A percentile compares a stretch with the other conserved stretches of the same genome.
Evolutionary conservation across 2,329 filamentous ascomycete genomes (phyloP).

Genomic region (Aplosporella prunicola): DNA sequence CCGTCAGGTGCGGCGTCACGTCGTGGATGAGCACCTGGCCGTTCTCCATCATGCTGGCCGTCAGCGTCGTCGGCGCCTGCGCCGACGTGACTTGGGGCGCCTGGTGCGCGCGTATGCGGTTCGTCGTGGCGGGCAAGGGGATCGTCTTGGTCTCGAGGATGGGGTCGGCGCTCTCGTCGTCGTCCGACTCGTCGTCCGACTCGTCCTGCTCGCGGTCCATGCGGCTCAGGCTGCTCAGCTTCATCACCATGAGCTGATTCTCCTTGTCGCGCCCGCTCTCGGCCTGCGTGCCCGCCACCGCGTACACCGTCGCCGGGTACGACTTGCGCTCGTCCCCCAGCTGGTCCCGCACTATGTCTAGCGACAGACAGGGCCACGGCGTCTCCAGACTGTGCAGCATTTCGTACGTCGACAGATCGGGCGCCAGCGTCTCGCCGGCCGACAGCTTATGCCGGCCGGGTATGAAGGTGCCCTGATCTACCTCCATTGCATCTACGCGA

Average conservation of each 20-base stretch:
- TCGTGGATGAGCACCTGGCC: conserved; percentile 87
- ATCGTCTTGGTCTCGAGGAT: conserved; percentile 91
- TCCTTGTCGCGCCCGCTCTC: conserved; percentile 65
- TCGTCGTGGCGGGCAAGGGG: conserved; percentile 77
- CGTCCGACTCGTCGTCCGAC: conserved; percentile 59
- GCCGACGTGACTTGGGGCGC: conserved; percentile 61
- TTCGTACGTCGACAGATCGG: conserved; percentile 90
- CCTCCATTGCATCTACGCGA: conserved; percentile 70
- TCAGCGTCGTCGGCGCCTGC: conserved; percentile 68
- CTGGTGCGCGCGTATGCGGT: conserved; percentile 85
- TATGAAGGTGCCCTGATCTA: conserved; percentile 92
- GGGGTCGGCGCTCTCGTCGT: conserved; percentile 68
- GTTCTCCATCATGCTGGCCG: conserved; percentile 87
- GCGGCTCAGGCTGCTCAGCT: conserved; percentile 81
- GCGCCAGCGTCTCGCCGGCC: conserved; percentile 80
- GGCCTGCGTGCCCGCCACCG: conserved; percentile 89
- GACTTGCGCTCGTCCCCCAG: conserved; percentile 82
- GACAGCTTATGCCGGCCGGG: conserved; percentile 87
- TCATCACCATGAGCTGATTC: conserved; percentile 92
- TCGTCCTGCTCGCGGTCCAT: conserved; percentile 73
- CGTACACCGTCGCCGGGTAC: conserved; percentile 94
- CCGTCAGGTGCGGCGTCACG: conserved; percentile 76
- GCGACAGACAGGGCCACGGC: conserved; percentile 94
- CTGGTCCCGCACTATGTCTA: conserved; percentile 79
- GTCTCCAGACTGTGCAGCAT: conserved; percentile 94